phyloP scores from a whole-genome alignment of 495 filamentous ascomycete species.

The Amorphotheca resinae region DNA sequence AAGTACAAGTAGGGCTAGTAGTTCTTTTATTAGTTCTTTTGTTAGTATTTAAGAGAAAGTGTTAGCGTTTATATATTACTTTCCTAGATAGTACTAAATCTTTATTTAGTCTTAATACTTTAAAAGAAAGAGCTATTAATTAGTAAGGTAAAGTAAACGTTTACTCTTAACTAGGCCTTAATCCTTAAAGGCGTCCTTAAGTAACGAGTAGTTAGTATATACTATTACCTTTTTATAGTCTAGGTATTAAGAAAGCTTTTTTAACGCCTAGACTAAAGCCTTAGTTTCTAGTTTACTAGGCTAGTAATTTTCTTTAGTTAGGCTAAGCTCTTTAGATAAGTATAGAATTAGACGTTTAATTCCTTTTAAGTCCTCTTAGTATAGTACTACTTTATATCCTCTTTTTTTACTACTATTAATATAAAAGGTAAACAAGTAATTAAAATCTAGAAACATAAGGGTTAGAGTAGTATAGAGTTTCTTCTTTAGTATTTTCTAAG shows the following conservation, averaged over 20 bases:
- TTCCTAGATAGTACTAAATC: background rate
- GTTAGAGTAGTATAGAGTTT: background rate
- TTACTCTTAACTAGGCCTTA: background rate
- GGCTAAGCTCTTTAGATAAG: constrained; percentile 1
- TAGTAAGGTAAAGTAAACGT: background rate
- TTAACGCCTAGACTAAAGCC: constrained; percentile 1
- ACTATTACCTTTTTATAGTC: background rate
- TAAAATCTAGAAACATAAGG: background rate
- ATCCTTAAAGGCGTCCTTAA: background rate
- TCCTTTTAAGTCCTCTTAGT: background rate
- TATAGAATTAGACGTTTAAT: constrained; percentile 5
- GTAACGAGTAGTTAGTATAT: background rate
- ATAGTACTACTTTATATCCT: background rate
- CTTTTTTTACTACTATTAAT: background rate
- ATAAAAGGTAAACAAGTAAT: background rate
- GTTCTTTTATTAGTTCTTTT: background rate
- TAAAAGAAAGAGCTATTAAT: background rate
- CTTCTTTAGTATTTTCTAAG: background rate
- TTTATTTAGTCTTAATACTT: background rate
- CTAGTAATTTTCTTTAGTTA: constrained; percentile 9
- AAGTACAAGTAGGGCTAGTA: background rate
- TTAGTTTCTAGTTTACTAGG: constrained; percentile 5
- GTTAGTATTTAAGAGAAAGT: background rate
- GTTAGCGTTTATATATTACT: background rate
- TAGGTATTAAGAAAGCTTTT: constrained; percentile 2